Percentiles rank a stretch among this genome's conserved stretches.
Evolutionary conservation across 768 basidiomycete species (phyloP).

Genomic region (Hygrocybe punicea): DNA sequence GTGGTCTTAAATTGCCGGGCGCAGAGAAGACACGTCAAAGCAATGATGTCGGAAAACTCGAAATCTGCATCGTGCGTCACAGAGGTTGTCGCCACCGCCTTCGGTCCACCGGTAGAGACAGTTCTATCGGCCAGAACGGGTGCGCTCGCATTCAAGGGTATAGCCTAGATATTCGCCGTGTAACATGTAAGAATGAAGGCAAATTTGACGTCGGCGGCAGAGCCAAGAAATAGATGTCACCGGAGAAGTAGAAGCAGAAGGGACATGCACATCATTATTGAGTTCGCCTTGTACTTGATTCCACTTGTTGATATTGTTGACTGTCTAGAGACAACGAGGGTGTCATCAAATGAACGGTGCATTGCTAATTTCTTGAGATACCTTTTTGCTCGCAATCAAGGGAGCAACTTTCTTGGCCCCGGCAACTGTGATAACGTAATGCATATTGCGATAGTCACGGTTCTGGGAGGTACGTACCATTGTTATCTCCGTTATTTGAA

Average conservation of each 20-base stretch:
- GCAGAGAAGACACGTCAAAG: conserved; percentile 84
- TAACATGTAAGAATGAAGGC: conserved; percentile 27
- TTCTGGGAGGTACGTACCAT: conserved; percentile 40
- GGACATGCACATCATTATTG: conserved; percentile 41
- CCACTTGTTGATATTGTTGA: conserved; percentile 93
- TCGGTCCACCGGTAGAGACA: conserved; percentile 5
- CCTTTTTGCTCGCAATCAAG: conserved; percentile 83
- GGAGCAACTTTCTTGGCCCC: conserved; percentile 74
- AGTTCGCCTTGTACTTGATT: conserved; percentile 92
- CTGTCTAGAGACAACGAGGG: conserved; percentile 50
- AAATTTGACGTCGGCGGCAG: conserved; percentile 5
- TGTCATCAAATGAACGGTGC: background rate
- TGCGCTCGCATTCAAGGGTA: conserved; percentile 17
- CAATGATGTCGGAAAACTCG: conserved; percentile 75
- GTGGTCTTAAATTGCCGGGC: conserved; percentile 87
- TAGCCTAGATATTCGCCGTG: conserved; percentile 27
- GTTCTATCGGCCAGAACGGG: conserved; percentile 17
- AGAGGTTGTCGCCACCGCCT: conserved; percentile 14
- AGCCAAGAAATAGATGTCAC: conserved; percentile 35
- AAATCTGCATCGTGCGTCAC: conserved; percentile 58
- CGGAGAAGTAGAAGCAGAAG: conserved; percentile 25
- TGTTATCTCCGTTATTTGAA: conserved; percentile 36
- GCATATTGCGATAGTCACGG: background rate
- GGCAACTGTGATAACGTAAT: conserved; percentile 29
- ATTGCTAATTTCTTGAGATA: conserved; percentile 21